phyloP scores from a whole-genome alignment of 2,329 filamentous ascomycete species.

The Verticillium klebahnii region DNA sequence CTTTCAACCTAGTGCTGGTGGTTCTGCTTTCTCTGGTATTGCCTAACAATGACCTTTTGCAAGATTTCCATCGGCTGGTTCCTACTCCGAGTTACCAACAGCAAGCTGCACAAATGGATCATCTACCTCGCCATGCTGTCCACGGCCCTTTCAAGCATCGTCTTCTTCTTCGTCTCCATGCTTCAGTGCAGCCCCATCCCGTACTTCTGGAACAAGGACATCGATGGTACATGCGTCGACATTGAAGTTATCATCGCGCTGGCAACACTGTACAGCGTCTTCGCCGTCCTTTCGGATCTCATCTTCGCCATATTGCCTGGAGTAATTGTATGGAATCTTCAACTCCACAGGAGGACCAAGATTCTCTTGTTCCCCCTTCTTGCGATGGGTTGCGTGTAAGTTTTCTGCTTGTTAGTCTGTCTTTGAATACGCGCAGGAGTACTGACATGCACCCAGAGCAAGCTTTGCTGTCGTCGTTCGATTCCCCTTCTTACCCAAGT shows the following conservation, averaged over 20 bases:
- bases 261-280: conserved; percentile 46
- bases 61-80: conserved; percentile 40
- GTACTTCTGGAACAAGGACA: conserved; percentile 33
- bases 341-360: conserved; percentile 50
- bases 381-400: conserved; percentile 49
- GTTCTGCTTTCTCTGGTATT: conserved; percentile 32
- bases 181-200: conserved; percentile 35
- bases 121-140: conserved; percentile 29
- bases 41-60: conserved; percentile 28
- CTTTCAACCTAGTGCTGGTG: conserved; percentile 20
- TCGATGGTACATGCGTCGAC: conserved; percentile 30
- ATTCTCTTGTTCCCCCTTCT: conserved; percentile 46
- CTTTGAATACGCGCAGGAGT: not conserved
- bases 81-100: conserved; percentile 33
- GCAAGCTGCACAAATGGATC: conserved; percentile 25
- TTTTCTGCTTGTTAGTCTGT: conserved; percentile 8
- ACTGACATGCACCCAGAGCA: conserved; percentile 25
- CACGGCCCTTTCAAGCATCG: conserved; percentile 29
- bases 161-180: conserved; percentile 36
- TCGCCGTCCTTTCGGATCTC: conserved; percentile 45
- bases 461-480: conserved; percentile 38
- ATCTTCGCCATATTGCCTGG: conserved; percentile 47
- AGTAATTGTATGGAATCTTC: conserved; percentile 48
- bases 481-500: conserved; percentile 30
- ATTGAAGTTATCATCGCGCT: conserved; percentile 44